Base-by-base conservation (phyloP, 192 early-diverging fungal genomes). In the Gamsiella multidivaricata region DNA sequence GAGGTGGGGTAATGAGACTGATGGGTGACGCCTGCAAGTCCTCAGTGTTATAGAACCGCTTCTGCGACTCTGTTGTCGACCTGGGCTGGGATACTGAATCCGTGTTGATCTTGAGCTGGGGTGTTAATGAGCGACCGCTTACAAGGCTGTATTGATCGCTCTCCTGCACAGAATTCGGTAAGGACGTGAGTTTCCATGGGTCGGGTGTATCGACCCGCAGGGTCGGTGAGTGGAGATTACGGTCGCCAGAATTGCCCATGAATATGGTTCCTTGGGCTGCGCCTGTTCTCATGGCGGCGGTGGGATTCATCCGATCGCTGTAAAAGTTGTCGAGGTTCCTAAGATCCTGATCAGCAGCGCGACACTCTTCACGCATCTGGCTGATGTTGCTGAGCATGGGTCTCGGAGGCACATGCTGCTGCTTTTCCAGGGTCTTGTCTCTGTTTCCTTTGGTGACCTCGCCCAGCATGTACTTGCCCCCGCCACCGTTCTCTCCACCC, bases 41-140 rank as follows among this genome's bases (percentile, higher is more conserved):
- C 26, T 51, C 66, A 25, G 36, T 51, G 31, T 60, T 69, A 29
- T 69, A 69, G 47, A 69, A 69, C 18, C 29, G 33, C 22, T 41
- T 36, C 3, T 57, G 34, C 7, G 58, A 46, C 31, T 46, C 29
- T 6, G 43, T 39, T 12, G 12, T 12, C 7, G 37, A 39, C 5
- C 12, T 12, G 37, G 37, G 12, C 37, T 28, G 58, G 2, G 26
- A 46, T 18, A 26, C 11, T 22, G 28, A 31, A n/a, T 52, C 20
- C 11, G 61, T 62, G 47, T 62, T 43, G 49, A 62, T 62, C 8
- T 34, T 2, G 46, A 62, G 61, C 33, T 62, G 61, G 7, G 60
- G 60, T 12, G 56, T 42, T 25, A 26, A n/a, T 25, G 56, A 58
- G 22, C 41, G 34, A 39, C 15, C n/a, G n/a, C n/a, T n/a, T n/a